Evolutionary conservation across 176 grass and related monocot species (phyloP).

Genomic region (Carex cristatella): DNA sequence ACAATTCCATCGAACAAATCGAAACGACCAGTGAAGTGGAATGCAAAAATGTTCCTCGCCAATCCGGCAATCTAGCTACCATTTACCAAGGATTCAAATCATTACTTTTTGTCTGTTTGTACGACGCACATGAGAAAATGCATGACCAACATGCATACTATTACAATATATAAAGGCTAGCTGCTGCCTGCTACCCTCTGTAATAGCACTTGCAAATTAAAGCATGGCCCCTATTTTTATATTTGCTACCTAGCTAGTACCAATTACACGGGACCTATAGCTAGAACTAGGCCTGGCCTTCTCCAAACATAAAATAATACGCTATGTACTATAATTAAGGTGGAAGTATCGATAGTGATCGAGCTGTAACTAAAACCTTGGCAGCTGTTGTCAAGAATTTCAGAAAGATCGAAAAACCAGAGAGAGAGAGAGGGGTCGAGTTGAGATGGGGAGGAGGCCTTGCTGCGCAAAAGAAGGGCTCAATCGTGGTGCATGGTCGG

Average conservation of each 20-base stretch:
- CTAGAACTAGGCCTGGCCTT: neutral
- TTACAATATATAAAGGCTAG: neutral
- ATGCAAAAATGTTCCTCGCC: no score
- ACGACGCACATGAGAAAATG: neutral
- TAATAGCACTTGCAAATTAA: neutral
- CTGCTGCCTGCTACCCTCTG: neutral
- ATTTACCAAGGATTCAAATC: neutral
- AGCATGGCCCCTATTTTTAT: neutral
- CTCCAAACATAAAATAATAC: neutral
- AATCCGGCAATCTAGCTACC: neutral
- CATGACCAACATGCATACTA: neutral
- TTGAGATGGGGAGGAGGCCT: conserved; percentile 27
- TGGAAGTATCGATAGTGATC: neutral
- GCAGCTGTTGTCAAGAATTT: neutral
- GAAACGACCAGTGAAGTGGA: neutral
- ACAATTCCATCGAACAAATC: no score
- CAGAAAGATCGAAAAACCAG: neutral
- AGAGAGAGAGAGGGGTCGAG: neutral
- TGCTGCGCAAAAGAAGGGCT: conserved; percentile 30
- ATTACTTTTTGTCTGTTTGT: neutral
- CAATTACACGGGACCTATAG: neutral
- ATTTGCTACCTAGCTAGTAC: neutral
- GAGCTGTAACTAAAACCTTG: neutral
- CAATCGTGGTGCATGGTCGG: conserved; percentile 28
- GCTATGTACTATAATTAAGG: neutral